Conservation (phyloP, 495 filamentous ascomycete genomes). For the Aspergillus saccharolyticus region DNA sequence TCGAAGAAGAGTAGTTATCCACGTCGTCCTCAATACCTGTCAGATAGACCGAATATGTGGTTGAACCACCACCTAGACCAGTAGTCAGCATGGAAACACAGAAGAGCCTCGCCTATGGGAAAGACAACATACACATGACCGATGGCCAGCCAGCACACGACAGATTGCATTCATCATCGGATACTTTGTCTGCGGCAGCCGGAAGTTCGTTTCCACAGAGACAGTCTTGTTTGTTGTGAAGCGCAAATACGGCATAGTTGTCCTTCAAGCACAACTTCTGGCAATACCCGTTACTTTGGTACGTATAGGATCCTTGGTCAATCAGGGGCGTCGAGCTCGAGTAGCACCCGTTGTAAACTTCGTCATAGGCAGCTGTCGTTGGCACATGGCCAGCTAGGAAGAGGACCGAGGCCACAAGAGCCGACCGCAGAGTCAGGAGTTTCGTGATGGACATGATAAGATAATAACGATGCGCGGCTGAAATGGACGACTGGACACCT, state of each 20-base stretch:
- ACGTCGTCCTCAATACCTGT: slow-evolving; percentile 34
- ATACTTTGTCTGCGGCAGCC: slow-evolving; percentile 32
- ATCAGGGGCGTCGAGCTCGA: slow-evolving; percentile 20
- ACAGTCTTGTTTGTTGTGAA: slow-evolving; percentile 40
- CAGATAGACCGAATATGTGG: slow-evolving; percentile 42
- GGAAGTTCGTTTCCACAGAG: slow-evolving; percentile 45
- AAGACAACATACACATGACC: slow-evolving; percentile 43
- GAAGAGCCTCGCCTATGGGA: background rate
- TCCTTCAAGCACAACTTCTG: slow-evolving; percentile 30
- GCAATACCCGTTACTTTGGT: slow-evolving; percentile 48
- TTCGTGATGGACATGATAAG: slow-evolving; percentile 11
- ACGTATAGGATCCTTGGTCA: slow-evolving; percentile 37
- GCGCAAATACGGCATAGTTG: slow-evolving; percentile 37
- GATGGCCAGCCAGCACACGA: slow-evolving; percentile 39
- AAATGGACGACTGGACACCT: slow-evolving; percentile 10
- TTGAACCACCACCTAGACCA: slow-evolving; percentile 39
- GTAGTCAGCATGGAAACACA: background rate
- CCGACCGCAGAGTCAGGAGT: slow-evolving; percentile 23
- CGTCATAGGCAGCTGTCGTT: slow-evolving; percentile 17
- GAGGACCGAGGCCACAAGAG: slow-evolving; percentile 26
- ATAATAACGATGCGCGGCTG: slow-evolving; percentile 1
- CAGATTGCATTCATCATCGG: slow-evolving; percentile 33
- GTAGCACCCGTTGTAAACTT: slow-evolving; percentile 34
- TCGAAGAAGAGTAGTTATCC: slow-evolving; percentile 18
- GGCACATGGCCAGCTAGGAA: slow-evolving; percentile 23